Conservation (phyloP, 352 stramenopile genomes). For the Pythium brachiatum region DNA sequence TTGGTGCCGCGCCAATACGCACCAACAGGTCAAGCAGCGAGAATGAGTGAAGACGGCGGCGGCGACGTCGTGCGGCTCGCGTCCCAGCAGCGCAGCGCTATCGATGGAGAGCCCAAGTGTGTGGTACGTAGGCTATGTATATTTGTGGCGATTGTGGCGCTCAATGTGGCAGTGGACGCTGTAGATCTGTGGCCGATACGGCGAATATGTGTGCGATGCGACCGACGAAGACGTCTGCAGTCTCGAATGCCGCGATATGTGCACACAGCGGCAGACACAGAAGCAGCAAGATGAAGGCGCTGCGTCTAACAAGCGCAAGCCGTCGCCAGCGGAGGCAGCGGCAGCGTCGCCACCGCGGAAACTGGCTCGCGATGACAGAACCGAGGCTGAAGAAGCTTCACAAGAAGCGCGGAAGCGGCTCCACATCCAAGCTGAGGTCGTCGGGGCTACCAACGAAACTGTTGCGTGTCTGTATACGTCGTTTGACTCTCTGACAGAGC, state of each 20-base stretch:
- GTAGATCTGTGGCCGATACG: constrained; percentile 68
- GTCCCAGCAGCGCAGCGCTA: constrained; percentile 33
- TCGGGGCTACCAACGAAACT: background rate
- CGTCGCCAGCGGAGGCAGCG: background rate
- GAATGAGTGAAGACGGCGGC: constrained; percentile 9
- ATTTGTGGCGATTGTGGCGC: background rate
- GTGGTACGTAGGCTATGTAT: constrained; percentile 27
- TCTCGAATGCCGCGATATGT: constrained; percentile 65
- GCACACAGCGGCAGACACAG: constrained; percentile 19
- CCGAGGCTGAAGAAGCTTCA: constrained; percentile 16
- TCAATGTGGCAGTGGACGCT: background rate
- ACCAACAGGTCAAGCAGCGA: background rate
- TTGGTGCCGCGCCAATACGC: background rate
- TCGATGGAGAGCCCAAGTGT: constrained; percentile 39
- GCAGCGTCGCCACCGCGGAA: background rate
- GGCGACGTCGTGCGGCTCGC: constrained; percentile 26
- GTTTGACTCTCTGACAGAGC: constrained; percentile 16
- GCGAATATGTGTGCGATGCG: constrained; percentile 77
- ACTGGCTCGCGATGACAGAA: background rate
- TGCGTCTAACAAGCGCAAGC: constrained; percentile 2
- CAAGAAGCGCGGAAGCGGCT: constrained; percentile 26
- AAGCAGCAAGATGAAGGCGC: background rate
- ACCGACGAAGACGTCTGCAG: constrained; percentile 86
- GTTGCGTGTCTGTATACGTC: background rate
- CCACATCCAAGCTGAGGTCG: constrained; percentile 30